Percentiles rank a stretch among this genome's conserved stretches.
These are phyloP conservation scores for Penicillium oxalicum DNA, from an alignment of 2,329 filamentous ascomycete species.

Conservation along the genomic window DNA sequence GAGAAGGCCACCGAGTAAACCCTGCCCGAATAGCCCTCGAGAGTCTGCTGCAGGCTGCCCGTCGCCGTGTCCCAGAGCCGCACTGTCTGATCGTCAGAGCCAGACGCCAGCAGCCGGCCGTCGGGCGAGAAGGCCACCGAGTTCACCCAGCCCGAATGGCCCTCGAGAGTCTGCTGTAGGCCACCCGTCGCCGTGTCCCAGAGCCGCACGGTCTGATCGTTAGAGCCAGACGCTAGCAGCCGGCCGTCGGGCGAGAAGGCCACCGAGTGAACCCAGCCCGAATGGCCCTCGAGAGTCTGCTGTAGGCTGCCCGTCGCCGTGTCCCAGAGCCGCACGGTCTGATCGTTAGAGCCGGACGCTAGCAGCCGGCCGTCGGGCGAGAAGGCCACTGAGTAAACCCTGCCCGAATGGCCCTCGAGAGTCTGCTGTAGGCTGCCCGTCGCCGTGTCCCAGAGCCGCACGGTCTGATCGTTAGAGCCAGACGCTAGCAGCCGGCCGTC, in stretches of 20 bases:
- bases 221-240: constrained; percentile 16
- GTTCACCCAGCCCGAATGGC: not conserved
- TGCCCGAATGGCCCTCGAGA: no score
- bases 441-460: no score
- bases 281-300: not conserved
- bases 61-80: not conserved
- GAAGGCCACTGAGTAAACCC: constrained; percentile 1
- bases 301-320: not conserved
- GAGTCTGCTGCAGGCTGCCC: not conserved
- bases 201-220: constrained; percentile 3
- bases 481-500: no score
- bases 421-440: no score
- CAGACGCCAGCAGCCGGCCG: not conserved
- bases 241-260: constrained; percentile 15
- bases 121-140: not conserved
- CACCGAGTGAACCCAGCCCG: constrained; percentile 8
- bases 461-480: no score
- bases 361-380: not conserved
- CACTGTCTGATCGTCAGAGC: not conserved
- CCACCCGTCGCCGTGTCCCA: no score
- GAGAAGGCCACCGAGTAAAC: no score
- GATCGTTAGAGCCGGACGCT: not conserved
- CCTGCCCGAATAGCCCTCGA: not conserved
- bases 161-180: constrained; percentile 2
- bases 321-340: not conserved